These are phyloP conservation scores for Arthromyces matolae DNA, from an alignment of 768 basidiomycete genomes.

Conservation along the genomic window DNA sequence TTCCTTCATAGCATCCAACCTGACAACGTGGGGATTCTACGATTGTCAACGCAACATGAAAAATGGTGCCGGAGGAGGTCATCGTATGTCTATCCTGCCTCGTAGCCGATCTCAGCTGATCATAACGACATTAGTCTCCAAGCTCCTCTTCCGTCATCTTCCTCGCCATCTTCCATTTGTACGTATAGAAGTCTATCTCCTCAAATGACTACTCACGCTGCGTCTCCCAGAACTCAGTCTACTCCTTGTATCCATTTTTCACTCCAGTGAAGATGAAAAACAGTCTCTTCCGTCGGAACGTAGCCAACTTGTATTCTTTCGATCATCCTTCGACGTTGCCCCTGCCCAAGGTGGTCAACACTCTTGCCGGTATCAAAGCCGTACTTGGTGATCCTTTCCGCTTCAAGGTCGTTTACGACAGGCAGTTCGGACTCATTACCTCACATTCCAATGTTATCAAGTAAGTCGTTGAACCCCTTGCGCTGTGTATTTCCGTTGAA, in stretches of 20 bases:
- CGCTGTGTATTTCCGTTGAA: too few species aligned
- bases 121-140: slow-evolving; percentile 16
- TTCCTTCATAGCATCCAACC: slow-evolving; percentile 38
- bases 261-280: slow-evolving; percentile 37
- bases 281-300: slow-evolving; percentile 35
- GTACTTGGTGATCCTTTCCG: slow-evolving; percentile 30
- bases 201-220: background rate
- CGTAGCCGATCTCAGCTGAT: background rate
- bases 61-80: slow-evolving; percentile 23
- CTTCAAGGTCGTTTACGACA: slow-evolving; percentile 38
- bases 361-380: slow-evolving; percentile 31
- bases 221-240: slow-evolving; percentile 12
- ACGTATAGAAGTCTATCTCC: background rate
- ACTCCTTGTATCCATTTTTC: slow-evolving; percentile 34
- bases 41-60: slow-evolving; percentile 41
- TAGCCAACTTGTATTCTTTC: slow-evolving; percentile 39
- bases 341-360: slow-evolving; percentile 29
- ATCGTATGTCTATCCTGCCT: slow-evolving; percentile 6
- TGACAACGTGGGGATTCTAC: slow-evolving; percentile 51
- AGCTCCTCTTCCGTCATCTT: slow-evolving; percentile 18
- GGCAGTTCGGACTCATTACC: too few species aligned
- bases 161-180: slow-evolving; percentile 19
- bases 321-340: slow-evolving; percentile 30
- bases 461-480: slow-evolving; percentile 17
- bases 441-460: slow-evolving; percentile 24